These are phyloP conservation scores for Coccomyxa subellipsoidea DNA, from an alignment of 163 green algal species.

Conservation along the genomic window DNA sequence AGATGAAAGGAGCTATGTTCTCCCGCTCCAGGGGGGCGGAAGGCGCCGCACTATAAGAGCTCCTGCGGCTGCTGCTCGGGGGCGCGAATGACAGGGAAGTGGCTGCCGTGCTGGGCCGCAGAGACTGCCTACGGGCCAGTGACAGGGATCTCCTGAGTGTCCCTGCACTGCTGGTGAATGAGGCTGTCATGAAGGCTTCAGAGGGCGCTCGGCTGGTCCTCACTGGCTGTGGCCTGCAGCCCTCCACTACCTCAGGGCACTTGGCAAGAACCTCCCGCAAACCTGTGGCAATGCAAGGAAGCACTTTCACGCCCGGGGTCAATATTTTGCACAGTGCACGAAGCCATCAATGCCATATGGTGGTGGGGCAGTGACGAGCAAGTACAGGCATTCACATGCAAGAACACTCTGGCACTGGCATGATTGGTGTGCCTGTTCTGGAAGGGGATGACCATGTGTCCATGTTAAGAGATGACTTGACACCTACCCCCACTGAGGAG, in stretches of 20 bases:
- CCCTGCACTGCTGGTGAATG: neutral
- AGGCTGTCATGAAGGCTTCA: neutral
- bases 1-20: neutral
- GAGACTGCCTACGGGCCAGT: neutral
- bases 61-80: neutral
- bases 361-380: no score
- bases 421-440: no score
- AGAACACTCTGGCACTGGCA: no score
- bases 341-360: no score
- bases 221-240: neutral
- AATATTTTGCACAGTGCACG: no score
- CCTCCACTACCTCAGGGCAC: neutral
- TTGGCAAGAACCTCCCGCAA: neutral
- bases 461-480: no score
- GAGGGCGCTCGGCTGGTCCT: conserved; percentile 6
- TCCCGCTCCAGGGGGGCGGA: neutral
- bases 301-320: no score
- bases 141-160: neutral
- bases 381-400: no score
- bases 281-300: neutral
- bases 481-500: conserved; percentile 1
- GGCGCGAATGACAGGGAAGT: neutral
- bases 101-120: neutral
- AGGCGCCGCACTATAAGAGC: neutral
- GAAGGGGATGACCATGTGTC: no score